Base-by-base conservation (phyloP, 495 filamentous ascomycete species). In the Wilcoxina mikolae region DNA sequence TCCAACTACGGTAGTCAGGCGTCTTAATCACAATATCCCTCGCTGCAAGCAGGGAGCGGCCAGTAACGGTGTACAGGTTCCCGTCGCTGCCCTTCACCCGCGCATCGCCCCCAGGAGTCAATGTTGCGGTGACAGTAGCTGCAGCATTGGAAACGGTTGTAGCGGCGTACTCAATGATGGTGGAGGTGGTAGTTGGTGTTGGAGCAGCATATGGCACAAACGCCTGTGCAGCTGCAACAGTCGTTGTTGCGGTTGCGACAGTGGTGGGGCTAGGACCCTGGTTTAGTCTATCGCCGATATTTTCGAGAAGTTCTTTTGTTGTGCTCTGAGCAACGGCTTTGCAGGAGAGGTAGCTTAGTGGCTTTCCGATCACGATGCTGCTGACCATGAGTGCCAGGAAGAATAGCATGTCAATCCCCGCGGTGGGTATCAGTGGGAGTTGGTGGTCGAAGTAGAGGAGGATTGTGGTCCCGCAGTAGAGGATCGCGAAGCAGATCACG, bases 311-410 rank as follows among this genome's bases (percentile, higher is more conserved):
- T n/a, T n/a, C n/a, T n/a, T n/a, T n/a, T 18, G 43, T 25, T 1
- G 43, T 11, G 15, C 24, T 15, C 3, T 22, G 24, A 28, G 70
- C 68, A 42, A 85, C 71, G 4, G 73, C 65, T 18, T 72, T 71
- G 72, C 90, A 95, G 60, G 83, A 77, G 29, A 94, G 72, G 66
- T 77, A 82, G 2, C 83, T 83, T 0, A 95, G 72, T 0, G 89
- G 90, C 64, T 83, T 87, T 58, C 86, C 88, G 51, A 94, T 68
- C 18, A 83, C 73, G 43, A 84, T 76, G 0, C 82, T 72, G 0
- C 87, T 76, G 35, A 85, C 78, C 42, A 82, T 77, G 55, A 84
- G 71, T 17, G 84, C 84, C 53, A 87, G 76, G 15, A 90, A 74
- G 28, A 87, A 70, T 4, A 80, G 63, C 18, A 72, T 62, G 68